These are phyloP conservation scores for Heliocybe sulcata DNA, from an alignment of 1,284 basidiomycete genomes.

Conservation along the genomic window DNA sequence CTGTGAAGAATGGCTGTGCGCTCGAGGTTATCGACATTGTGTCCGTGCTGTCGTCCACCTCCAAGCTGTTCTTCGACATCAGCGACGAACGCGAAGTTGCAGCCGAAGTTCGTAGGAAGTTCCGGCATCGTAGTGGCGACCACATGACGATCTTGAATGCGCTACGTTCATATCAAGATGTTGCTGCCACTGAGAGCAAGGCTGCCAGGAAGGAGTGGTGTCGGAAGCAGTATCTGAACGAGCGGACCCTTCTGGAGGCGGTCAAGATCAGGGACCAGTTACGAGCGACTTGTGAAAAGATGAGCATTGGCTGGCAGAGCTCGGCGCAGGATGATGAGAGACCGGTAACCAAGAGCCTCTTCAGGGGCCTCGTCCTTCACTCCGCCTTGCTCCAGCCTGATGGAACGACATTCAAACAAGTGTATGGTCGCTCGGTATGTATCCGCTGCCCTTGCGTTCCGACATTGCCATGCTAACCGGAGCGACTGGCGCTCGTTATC, in stretches of 20 bases:
- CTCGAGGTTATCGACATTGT: constrained; percentile 74
- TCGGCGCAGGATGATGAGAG: constrained; percentile 56
- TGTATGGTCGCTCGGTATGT: constrained; percentile 71
- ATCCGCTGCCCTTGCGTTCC: background rate
- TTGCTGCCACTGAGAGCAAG: constrained; percentile 37
- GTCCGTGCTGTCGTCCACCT: constrained; percentile 71
- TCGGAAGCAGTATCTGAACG: constrained; percentile 77
- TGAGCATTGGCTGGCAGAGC: constrained; percentile 52
- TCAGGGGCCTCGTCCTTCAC: constrained; percentile 75
- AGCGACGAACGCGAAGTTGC: constrained; percentile 68
- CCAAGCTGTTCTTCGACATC: constrained; percentile 68
- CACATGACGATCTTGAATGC: constrained; percentile 87
- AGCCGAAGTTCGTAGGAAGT: constrained; percentile 64
- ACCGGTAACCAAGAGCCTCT: constrained; percentile 57
- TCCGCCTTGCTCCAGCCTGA: constrained; percentile 80
- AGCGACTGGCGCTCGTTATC: constrained; percentile 6
- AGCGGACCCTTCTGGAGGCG: constrained; percentile 82
- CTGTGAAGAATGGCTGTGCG: constrained; percentile 64
- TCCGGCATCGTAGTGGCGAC: constrained; percentile 82
- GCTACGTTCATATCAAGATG: constrained; percentile 71
- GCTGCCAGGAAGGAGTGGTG: constrained; percentile 70
- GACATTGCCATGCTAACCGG: background rate
- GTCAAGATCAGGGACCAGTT: constrained; percentile 81
- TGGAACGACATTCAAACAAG: constrained; percentile 72
- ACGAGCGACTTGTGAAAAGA: constrained; percentile 52